Evolutionary conservation across 306 rosid genomes (phyloP).

Genomic region (Quercus gilva): DNA sequence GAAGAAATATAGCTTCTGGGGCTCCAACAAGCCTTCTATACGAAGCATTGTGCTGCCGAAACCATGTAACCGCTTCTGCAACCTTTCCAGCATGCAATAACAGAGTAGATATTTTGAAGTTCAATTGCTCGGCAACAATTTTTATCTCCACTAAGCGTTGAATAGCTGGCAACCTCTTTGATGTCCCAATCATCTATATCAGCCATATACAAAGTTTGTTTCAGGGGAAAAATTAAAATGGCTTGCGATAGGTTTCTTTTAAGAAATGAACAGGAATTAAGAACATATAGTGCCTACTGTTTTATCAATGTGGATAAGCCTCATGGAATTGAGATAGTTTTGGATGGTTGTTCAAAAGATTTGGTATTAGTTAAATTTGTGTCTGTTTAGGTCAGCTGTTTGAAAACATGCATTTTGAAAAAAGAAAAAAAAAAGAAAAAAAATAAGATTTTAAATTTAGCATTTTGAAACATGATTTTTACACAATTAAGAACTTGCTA

Average conservation of each 20-base stretch:
- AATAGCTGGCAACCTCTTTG: conserved; percentile 67
- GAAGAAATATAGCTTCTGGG: conserved; percentile 81
- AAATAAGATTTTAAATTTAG: no score
- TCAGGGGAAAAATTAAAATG: no score
- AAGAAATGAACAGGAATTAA: background rate
- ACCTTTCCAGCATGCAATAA: conserved; percentile 93
- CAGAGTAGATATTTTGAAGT: conserved; percentile 83
- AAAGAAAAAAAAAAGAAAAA: no score
- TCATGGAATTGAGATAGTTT: no score
- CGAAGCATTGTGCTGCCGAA: conserved; percentile 68
- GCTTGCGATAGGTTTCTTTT: background rate
- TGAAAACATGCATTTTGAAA: no score
- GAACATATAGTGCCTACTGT: no score
- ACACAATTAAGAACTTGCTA: no score
- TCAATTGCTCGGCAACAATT: conserved; percentile 74
- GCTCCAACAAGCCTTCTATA: conserved; percentile 73
- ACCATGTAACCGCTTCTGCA: conserved; percentile 79
- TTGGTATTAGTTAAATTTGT: no score
- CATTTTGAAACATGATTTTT: no score
- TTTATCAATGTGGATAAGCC: no score
- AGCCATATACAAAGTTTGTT: conserved; percentile 2
- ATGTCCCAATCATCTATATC: conserved; percentile 73
- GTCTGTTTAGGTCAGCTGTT: no score
- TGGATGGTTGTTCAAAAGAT: no score
- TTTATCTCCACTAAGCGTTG: conserved; percentile 92